phyloP scores from a whole-genome alignment of 2,329 filamentous ascomycete species.

The Fusarium clavum region DNA sequence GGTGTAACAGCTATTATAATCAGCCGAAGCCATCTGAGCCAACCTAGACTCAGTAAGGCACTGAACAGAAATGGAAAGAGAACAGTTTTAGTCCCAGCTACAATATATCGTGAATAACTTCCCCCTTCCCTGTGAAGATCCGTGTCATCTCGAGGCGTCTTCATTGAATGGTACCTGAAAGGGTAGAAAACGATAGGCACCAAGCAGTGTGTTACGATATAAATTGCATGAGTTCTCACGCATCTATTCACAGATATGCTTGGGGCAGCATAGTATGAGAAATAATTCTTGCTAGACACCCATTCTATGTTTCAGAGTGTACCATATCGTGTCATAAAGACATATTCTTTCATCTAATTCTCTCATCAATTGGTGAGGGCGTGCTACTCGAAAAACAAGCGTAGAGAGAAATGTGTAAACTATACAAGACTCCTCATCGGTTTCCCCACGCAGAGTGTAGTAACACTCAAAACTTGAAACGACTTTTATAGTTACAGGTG shows the following conservation, averaged over 20 bases:
- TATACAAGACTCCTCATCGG: not conserved
- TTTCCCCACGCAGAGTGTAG: not conserved
- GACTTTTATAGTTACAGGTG: constrained; percentile 21
- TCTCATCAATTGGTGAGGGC: not conserved
- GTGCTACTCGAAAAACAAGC: not conserved
- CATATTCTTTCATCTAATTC: not conserved
- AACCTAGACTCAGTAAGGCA: not conserved
- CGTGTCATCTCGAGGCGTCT: not conserved
- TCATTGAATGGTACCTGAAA: not conserved
- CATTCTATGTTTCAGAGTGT: not conserved
- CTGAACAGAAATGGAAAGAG: not conserved
- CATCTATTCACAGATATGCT: no score
- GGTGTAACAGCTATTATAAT: not conserved
- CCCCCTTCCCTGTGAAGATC: not conserved
- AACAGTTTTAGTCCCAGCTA: not conserved
- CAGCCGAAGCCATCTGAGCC: not conserved
- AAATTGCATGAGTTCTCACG: not conserved
- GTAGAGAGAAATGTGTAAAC: not conserved
- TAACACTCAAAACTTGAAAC: not conserved
- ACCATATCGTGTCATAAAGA: not conserved
- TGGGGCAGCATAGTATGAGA: not conserved
- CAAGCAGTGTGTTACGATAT: not conserved
- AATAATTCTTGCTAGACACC: not conserved
- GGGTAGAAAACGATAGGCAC: not conserved
- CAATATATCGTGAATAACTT: not conserved